Evolutionary conservation across 2,329 filamentous ascomycete genomes (phyloP).

Genomic region (Nigrospora oryzae): DNA sequence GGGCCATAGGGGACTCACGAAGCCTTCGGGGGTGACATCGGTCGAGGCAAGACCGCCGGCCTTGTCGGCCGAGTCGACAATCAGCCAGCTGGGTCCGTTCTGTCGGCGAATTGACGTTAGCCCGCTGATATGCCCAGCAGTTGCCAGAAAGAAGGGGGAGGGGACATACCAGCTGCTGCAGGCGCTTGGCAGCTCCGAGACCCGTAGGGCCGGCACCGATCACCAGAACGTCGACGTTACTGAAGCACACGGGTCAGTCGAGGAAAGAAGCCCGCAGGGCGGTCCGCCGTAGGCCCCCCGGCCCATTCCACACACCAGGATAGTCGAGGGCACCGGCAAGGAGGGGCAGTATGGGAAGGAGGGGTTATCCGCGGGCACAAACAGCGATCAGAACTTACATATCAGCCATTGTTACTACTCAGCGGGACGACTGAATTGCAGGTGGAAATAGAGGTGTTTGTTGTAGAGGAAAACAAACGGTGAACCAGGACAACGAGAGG

Average conservation of each 20-base stretch:
- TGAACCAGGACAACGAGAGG: background rate
- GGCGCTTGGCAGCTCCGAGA: constrained; percentile 93
- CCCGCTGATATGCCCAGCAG: constrained; percentile 16
- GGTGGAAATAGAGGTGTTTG: background rate
- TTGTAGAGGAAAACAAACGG: background rate
- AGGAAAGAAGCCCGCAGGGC: background rate
- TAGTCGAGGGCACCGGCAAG: too few species aligned
- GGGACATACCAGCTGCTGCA: constrained; percentile 80
- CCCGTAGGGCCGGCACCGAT: constrained; percentile 97
- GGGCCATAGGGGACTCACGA: constrained; percentile 56
- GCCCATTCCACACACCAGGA: too few species aligned
- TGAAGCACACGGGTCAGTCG: constrained; percentile 22
- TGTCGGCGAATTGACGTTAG: constrained; percentile 27
- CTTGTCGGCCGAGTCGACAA: constrained; percentile 84
- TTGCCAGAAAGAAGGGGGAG: constrained; percentile 6
- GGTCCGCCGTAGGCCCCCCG: too few species aligned
- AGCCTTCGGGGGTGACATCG: constrained; percentile 90
- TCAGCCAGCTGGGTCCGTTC: constrained; percentile 92
- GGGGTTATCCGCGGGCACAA: too few species aligned
- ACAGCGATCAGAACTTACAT: background rate
- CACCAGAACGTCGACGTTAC: constrained; percentile 92
- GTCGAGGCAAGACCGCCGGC: constrained; percentile 95
- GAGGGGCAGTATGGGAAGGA: too few species aligned
- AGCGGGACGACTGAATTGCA: too few species aligned
- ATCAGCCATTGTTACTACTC: constrained; percentile 3